Evolutionary conservation across 228 moss, liverwort and hornwort species (phyloP).

Genomic region (Sphagnum fallax): DNA sequence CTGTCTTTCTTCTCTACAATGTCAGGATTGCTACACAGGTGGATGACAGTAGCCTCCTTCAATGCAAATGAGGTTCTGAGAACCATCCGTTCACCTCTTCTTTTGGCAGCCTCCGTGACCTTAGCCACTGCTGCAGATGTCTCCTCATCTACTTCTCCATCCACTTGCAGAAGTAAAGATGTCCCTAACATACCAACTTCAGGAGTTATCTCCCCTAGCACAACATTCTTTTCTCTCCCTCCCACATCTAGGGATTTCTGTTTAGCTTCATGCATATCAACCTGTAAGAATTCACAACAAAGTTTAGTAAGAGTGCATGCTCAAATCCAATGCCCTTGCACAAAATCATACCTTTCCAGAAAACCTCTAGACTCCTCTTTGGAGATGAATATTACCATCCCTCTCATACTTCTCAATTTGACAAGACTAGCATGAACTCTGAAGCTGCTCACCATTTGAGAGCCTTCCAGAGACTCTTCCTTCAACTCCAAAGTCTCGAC

Average conservation of each 20-base stretch:
- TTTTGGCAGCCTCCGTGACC: constrained; percentile 22
- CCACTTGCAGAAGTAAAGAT: constrained; percentile 38
- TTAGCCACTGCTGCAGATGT: constrained; percentile 20
- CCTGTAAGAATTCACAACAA: not conserved
- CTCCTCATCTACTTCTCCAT: constrained; percentile 53
- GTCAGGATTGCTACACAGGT: not conserved
- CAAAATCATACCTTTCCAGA: too few relatives aligned
- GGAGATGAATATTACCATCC: too few relatives aligned
- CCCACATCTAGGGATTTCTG: not conserved
- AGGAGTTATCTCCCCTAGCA: constrained; percentile 17
- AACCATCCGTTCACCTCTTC: constrained; percentile 28
- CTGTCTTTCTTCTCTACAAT: not conserved
- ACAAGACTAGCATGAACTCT: too few relatives aligned
- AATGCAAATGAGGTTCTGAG: constrained; percentile 5
- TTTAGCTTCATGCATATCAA: not conserved
- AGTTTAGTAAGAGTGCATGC: too few relatives aligned
- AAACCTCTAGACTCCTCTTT: too few relatives aligned
- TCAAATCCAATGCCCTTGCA: too few relatives aligned
- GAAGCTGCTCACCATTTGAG: constrained; percentile 16
- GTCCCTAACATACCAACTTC: constrained; percentile 13
- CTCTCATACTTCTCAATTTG: too few relatives aligned
- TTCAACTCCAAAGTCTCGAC: constrained; percentile 36
- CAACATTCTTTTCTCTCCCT: constrained; percentile 24
- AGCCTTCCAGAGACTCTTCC: constrained; percentile 29
- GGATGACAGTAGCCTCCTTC: constrained; percentile 9